Percentiles rank a stretch among this genome's conserved stretches.
Evolutionary conservation across 2,329 filamentous ascomycete species (phyloP).

Genomic region (Ophiobolus disseminans): DNA sequence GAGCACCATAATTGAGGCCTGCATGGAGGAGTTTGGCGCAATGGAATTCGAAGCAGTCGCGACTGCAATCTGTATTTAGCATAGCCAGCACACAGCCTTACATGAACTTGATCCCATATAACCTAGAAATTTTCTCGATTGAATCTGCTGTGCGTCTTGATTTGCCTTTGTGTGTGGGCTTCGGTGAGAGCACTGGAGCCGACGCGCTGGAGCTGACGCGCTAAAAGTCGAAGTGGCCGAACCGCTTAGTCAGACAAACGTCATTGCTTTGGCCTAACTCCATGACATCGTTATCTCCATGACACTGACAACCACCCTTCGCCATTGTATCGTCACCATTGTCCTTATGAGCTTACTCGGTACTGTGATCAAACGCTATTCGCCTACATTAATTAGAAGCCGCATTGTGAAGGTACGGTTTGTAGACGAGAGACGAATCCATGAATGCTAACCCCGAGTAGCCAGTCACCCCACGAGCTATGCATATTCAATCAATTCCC

Average conservation of each 20-base stretch:
- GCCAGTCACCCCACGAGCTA: constrained; percentile 57
- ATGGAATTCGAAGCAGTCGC: constrained; percentile 1
- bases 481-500: constrained; percentile 88
- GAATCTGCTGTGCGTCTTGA: no score
- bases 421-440: not conserved
- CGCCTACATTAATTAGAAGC: constrained; percentile 25
- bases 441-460: constrained; percentile 31
- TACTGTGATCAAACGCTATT: constrained; percentile 33
- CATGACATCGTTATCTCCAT: constrained; percentile 46
- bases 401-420: constrained; percentile 27
- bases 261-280: constrained; percentile 30
- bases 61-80: not conserved
- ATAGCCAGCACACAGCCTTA: not conserved
- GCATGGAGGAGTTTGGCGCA: constrained; percentile 15
- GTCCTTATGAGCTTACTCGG: constrained; percentile 46
- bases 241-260: constrained; percentile 27
- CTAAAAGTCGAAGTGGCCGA: no score
- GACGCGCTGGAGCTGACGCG: not conserved
- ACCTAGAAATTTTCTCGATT: no score
- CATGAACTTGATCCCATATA: no score
- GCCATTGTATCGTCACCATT: constrained; percentile 45
- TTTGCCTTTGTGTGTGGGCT: no score
- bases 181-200: not conserved
- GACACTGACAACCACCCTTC: constrained; percentile 58
- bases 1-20: constrained; percentile 18